A percentile compares a stretch with the other conserved stretches of the same genome.
Conservation (phyloP, 176 grass and related monocot genomes). For the Ampelocalamus luodianensis region DNA sequence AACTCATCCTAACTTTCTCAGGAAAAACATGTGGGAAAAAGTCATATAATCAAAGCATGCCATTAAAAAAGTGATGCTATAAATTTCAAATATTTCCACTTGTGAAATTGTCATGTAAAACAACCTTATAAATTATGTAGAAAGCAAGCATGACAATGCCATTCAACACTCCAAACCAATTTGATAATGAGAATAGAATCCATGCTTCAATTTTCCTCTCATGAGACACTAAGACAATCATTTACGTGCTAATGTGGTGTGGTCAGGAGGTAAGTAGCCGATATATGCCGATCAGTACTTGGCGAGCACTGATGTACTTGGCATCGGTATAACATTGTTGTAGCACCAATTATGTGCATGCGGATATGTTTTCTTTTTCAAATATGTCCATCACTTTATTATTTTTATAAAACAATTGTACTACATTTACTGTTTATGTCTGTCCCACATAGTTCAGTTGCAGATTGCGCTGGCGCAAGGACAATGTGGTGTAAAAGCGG, state of each 20-base stretch:
- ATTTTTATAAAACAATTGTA: neutral
- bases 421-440: neutral
- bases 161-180: neutral
- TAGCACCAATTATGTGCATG: conserved; percentile 25
- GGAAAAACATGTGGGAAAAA: neutral
- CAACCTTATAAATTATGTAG: neutral
- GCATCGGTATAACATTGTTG: conserved; percentile 18
- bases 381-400: neutral
- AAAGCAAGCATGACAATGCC: neutral
- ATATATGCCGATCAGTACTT: neutral
- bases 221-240: conserved; percentile 11
- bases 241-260: conserved; percentile 42
- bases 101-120: neutral
- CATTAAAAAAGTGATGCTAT: neutral
- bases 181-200: conserved; percentile 16
- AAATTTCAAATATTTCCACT: neutral
- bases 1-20: neutral
- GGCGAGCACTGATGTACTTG: neutral
- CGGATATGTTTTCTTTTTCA: neutral
- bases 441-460: neutral
- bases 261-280: conserved; percentile 14
- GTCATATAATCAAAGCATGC: neutral
- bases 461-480: neutral
- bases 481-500: conserved; percentile 9
- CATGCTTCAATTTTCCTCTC: neutral